A percentile compares a stretch with the other conserved stretches of the same genome.
Conservation (phyloP, 495 filamentous ascomycete species). For the Penicillium cinerascens region DNA sequence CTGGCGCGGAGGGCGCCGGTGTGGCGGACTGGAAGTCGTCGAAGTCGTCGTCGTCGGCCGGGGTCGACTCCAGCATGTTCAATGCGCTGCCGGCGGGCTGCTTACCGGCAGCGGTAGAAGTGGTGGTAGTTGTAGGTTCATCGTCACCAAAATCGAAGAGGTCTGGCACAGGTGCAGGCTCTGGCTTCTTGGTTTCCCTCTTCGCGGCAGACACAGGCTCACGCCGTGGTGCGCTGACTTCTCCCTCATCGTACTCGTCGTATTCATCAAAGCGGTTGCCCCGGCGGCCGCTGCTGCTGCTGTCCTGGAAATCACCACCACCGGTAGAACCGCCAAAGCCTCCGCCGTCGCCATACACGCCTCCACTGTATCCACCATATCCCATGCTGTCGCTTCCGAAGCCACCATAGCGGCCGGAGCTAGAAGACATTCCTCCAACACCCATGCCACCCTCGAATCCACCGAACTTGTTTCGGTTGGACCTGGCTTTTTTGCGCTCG, state of each 20-base stretch:
- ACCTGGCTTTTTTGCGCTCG: constrained; percentile 89
- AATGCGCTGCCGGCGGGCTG: constrained; percentile 50
- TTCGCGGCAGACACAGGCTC: constrained; percentile 37
- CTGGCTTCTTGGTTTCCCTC: constrained; percentile 69
- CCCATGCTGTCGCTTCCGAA: constrained; percentile 74
- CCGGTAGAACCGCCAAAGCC: constrained; percentile 23
- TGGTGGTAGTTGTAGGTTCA: constrained; percentile 45
- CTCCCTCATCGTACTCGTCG: constrained; percentile 88
- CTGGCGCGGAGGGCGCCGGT: constrained; percentile 45
- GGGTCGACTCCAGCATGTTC: constrained; percentile 49
- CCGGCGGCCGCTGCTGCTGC: constrained; percentile 39
- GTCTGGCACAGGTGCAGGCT: constrained; percentile 55
- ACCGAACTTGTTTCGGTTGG: constrained; percentile 88
- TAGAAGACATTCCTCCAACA: constrained; percentile 53
- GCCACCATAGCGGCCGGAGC: constrained; percentile 72
- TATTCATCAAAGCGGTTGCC: constrained; percentile 92
- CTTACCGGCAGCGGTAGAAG: constrained; percentile 47
- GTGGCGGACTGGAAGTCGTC: constrained; percentile 97
- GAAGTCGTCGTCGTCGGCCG: constrained; percentile 85
- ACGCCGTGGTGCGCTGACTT: constrained; percentile 46
- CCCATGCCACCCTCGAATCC: constrained; percentile 81
- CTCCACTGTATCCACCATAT: constrained; percentile 82
- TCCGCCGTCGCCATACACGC: constrained; percentile 74
- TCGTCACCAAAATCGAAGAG: constrained; percentile 86
- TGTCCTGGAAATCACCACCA: constrained; percentile 59